These are phyloP conservation scores for Eragrostis tef DNA, from an alignment of 202 grass and related monocot genomes.

Conservation along the genomic window DNA sequence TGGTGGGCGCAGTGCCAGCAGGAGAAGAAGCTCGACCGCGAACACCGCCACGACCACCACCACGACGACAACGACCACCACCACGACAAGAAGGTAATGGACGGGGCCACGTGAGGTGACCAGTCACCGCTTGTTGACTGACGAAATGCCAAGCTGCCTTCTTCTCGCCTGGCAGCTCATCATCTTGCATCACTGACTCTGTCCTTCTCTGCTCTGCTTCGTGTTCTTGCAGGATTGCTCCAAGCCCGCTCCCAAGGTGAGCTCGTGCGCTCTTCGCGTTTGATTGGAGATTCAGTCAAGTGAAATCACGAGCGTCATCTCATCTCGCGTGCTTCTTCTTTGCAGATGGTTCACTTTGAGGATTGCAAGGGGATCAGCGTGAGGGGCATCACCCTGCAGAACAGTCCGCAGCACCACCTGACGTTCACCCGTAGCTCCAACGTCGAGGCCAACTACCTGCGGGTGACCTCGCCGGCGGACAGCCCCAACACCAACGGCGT, in stretches of 20 bases:
- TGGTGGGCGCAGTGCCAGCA: conserved; percentile 66
- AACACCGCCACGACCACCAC: background rate
- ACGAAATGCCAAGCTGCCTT: background rate
- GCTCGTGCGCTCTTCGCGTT: background rate
- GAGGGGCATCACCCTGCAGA: conserved; percentile 59
- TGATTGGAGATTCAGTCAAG: background rate
- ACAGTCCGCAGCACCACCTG: conserved; percentile 70
- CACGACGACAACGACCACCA: background rate
- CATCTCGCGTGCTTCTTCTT: background rate
- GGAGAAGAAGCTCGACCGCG: background rate
- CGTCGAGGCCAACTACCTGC: conserved; percentile 58
- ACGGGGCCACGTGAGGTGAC: background rate
- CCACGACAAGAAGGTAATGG: background rate
- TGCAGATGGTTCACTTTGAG: conserved; percentile 71
- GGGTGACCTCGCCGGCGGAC: conserved; percentile 64
- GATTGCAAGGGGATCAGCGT: conserved; percentile 53
- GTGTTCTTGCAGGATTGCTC: conserved; percentile 44
- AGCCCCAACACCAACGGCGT: conserved; percentile 78
- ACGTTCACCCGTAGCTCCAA: conserved; percentile 62
- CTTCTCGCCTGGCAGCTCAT: background rate
- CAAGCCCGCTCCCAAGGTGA: conserved; percentile 51
- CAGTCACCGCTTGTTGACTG: background rate
- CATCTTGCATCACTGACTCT: background rate
- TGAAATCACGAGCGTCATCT: background rate
- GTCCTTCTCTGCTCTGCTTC: background rate